Conservation (phyloP, 2,329 filamentous ascomycete genomes). For the Cladorrhinum sp. region DNA sequence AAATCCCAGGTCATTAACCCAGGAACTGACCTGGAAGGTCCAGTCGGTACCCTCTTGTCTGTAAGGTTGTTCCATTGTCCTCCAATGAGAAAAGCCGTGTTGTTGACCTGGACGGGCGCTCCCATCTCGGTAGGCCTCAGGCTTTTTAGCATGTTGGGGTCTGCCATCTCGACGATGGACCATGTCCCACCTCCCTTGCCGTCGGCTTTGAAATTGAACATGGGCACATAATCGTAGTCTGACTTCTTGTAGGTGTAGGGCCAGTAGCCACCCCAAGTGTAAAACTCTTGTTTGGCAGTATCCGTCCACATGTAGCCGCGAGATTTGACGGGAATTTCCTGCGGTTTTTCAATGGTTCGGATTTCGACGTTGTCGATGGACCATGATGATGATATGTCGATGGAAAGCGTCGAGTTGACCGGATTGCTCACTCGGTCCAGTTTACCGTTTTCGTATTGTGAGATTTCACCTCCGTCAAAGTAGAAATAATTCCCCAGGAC, state of each 20-base stretch:
- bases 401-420: conserved; percentile 24
- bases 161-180: neutral
- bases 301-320: neutral
- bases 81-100: neutral
- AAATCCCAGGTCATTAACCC: neutral
- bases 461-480: conserved; percentile 20
- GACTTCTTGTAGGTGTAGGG: neutral
- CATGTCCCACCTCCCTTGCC: neutral
- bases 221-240: neutral
- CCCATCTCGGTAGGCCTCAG: neutral
- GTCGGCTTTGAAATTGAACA: neutral
- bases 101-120: neutral
- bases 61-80: neutral
- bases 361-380: neutral
- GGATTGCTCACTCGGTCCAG: neutral
- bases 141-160: neutral
- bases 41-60: neutral
- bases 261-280: neutral
- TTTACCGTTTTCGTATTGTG: conserved; percentile 13
- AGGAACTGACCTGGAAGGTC: neutral
- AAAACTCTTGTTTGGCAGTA: neutral
- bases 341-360: neutral
- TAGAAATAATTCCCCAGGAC: conserved; percentile 12
- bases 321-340: neutral
- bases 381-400: conserved; percentile 25